A percentile compares a stretch with the other conserved stretches of the same genome.
phyloP scores from a whole-genome alignment of 2,329 filamentous ascomycete genomes.

The Trichoderma koningii region DNA sequence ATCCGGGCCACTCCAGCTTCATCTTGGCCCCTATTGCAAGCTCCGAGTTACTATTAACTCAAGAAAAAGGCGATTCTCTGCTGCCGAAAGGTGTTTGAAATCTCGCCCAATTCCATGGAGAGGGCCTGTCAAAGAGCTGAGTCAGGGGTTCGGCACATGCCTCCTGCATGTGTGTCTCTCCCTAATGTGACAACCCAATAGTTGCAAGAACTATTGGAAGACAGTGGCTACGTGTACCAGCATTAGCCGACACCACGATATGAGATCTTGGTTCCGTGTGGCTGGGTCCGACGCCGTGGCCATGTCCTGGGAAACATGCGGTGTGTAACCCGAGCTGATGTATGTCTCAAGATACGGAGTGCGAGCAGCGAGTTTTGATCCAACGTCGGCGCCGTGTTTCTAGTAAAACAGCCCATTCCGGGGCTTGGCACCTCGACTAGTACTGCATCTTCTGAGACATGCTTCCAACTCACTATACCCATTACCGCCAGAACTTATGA shows the following conservation, averaged over 20 bases:
- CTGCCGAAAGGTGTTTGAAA: background rate
- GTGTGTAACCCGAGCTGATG: background rate
- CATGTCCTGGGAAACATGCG: slow-evolving; percentile 16
- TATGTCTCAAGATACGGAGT: background rate
- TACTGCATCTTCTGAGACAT: background rate
- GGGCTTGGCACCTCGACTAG: background rate
- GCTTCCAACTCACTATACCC: background rate
- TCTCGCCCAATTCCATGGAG: too few species aligned
- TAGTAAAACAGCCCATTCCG: background rate
- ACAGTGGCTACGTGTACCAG: background rate
- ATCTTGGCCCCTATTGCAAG: background rate
- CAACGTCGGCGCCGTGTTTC: slow-evolving; percentile 2
- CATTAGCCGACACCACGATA: background rate
- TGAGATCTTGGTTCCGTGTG: slow-evolving; percentile 4
- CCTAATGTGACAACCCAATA: background rate
- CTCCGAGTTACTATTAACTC: background rate
- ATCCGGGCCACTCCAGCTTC: background rate
- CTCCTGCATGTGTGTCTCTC: background rate
- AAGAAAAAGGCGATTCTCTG: background rate
- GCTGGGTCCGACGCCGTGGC: background rate
- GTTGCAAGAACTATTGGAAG: slow-evolving; percentile 4
- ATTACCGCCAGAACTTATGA: background rate
- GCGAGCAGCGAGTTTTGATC: background rate
- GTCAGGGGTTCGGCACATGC: background rate
- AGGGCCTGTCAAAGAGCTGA: background rate